phyloP scores from a whole-genome alignment of 306 rosid species.

The Morella rubra region DNA sequence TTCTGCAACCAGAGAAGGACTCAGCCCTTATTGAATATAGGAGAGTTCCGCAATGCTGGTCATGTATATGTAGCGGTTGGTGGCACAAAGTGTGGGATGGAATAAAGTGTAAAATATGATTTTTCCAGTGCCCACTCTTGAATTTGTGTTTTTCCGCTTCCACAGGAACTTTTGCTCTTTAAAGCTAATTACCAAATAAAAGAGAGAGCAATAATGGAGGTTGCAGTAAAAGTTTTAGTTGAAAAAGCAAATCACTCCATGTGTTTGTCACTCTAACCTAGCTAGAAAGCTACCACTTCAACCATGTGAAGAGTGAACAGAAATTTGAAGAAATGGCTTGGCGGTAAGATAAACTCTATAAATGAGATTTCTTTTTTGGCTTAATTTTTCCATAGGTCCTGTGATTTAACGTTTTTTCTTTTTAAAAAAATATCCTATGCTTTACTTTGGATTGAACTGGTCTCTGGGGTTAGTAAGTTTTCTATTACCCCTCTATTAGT shows the following conservation, averaged over 20 bases:
- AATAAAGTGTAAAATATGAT: conserved; percentile 24
- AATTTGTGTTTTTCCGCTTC: conserved; percentile 5
- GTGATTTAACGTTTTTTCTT: no score
- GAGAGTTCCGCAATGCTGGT: conserved; percentile 21
- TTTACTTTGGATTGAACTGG: no score
- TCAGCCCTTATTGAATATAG: conserved; percentile 21
- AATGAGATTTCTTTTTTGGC: no score
- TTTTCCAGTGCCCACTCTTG: conserved; percentile 27
- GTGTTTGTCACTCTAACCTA: no score
- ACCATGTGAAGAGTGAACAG: not conserved
- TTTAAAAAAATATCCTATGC: no score
- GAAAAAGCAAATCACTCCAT: not conserved
- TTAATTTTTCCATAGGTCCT: no score
- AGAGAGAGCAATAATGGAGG: not conserved
- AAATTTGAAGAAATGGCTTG: no score
- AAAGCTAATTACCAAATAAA: not conserved
- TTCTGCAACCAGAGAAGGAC: conserved; percentile 28
- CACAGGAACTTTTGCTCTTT: not conserved
- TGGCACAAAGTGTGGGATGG: conserved; percentile 19
- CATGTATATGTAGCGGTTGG: conserved; percentile 43
- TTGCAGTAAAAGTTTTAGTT: conserved; percentile 16
- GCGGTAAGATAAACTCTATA: no score
- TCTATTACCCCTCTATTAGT: no score
- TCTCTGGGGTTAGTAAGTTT: no score
- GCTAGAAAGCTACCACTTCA: not conserved